Evolutionary conservation across 371 early-diverging fungal species (phyloP), one percentile per base, ranked within the genome.

Genomic region (Coemansia sp.): DNA sequence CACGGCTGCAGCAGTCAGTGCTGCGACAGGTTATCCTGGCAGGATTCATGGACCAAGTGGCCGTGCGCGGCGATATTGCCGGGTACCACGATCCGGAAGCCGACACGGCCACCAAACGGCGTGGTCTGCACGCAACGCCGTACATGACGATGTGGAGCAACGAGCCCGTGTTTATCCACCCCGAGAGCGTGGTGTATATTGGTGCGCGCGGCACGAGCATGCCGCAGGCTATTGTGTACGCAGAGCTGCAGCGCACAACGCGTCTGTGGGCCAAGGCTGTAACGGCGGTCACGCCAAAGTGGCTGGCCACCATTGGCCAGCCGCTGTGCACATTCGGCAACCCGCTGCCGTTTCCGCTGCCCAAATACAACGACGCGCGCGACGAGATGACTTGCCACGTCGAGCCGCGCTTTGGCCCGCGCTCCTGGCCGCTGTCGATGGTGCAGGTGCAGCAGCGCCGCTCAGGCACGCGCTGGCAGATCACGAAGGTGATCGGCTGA

Each of bases 11-110:
- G 65, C 68, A 83, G 50, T 84, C 84, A 6, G 84, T 90, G 3
- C 72, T 98, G 31, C 87, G 89, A 14, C 96, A 97, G 76, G 85
- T 96, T 39, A 61, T 97, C 1, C 81, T 92, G 1, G 87, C 93
- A 3, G 95, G 96, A 1, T 96, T 90, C 63, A 84, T 92, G 57
- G 98, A 98, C 74, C 92, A 90, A 14, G 85, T 98, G 5, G 98
- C 98, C 0, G 80, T 89, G 50, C 86, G 92, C 4, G 84, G 82
- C 59, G 90, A 89, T 57, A 78, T 90, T 31, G 68, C 88, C 5
- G 89, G 86, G 11, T 79, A 86, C n/a, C 63, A 67, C 41, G 65
- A 58, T 30, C 57, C 64, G 3, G 76, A 71, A 34, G 65, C 52
- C 6, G 60, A 61, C 48, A 16, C 62, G 13, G 56, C 76, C 8